These are phyloP conservation scores for Candida succiphila DNA, from an alignment of 805 yeast genomes.

Conservation along the genomic window DNA sequence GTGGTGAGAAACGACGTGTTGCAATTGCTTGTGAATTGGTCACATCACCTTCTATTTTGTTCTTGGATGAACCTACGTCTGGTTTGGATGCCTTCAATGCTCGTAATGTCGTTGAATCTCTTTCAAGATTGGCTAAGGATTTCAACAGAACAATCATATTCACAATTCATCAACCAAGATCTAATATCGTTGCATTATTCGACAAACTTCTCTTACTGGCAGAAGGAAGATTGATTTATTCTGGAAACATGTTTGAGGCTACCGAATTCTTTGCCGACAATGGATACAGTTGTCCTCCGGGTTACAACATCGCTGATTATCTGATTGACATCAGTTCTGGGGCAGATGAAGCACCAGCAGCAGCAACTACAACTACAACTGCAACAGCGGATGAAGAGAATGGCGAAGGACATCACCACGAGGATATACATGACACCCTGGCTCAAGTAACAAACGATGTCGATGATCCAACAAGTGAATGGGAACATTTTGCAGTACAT, in stretches of 20 bases:
- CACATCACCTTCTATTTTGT: slow-evolving; percentile 75
- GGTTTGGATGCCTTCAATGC: slow-evolving; percentile 95
- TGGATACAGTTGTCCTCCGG: slow-evolving; percentile 79
- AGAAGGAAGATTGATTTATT: slow-evolving; percentile 77
- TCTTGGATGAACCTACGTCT: slow-evolving; percentile 89
- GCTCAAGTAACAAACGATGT: slow-evolving; percentile 10
- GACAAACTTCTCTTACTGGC: slow-evolving; percentile 75
- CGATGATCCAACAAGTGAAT: slow-evolving; percentile 61
- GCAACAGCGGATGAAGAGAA: slow-evolving; percentile 8
- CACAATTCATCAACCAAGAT: slow-evolving; percentile 95
- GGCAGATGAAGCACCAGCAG: neutral
- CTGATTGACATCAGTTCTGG: slow-evolving; percentile 78
- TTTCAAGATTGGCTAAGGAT: slow-evolving; percentile 69
- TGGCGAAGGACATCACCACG: slow-evolving; percentile 14
- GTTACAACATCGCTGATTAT: slow-evolving; percentile 91
- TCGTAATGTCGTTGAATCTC: slow-evolving; percentile 75
- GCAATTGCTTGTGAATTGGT: slow-evolving; percentile 91
- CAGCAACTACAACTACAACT: neutral
- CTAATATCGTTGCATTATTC: slow-evolving; percentile 87
- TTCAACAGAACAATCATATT: slow-evolving; percentile 83
- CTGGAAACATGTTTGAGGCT: slow-evolving; percentile 74
- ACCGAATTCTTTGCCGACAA: slow-evolving; percentile 63
- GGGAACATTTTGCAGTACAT: slow-evolving; percentile 81
- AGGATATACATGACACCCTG: slow-evolving; percentile 20
- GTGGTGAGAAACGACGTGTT: slow-evolving; percentile 87